These are phyloP conservation scores for Mortierella sp. DNA, from an alignment of 371 early-diverging fungal genomes.

Conservation along the genomic window DNA sequence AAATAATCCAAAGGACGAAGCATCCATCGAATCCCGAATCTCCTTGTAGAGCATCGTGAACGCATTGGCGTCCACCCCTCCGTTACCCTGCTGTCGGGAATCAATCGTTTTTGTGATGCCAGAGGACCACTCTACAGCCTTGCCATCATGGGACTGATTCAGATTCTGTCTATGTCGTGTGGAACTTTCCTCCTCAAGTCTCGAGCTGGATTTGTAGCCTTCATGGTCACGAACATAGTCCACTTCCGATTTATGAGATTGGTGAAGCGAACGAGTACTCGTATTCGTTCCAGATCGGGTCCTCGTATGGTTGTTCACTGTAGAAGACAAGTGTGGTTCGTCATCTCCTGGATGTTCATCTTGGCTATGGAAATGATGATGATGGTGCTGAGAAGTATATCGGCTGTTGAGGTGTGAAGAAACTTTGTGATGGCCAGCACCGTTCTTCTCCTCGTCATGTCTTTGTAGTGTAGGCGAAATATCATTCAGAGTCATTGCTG, in stretches of 20 bases:
- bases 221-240: slow-evolving; percentile 1
- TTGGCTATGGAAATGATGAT: too few species aligned
- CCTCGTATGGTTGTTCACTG: not conserved
- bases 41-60: slow-evolving; percentile 52
- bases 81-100: slow-evolving; percentile 8
- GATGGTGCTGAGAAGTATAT: too few species aligned
- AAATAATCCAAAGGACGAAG: slow-evolving; percentile 42
- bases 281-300: slow-evolving; percentile 5
- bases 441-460: slow-evolving; percentile 23
- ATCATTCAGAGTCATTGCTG: not conserved
- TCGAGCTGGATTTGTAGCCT: slow-evolving; percentile 22
- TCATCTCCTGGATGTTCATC: too few species aligned
- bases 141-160: slow-evolving; percentile 4
- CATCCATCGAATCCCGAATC: slow-evolving; percentile 54
- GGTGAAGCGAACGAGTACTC: slow-evolving; percentile 1
- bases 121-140: not conserved
- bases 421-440: not conserved
- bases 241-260: not conserved
- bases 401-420: too few species aligned
- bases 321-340: too few species aligned
- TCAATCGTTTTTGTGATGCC: not conserved
- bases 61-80: slow-evolving; percentile 45
- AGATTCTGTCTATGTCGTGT: slow-evolving; percentile 7
- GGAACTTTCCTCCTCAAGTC: not conserved
- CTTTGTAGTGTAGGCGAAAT: slow-evolving; percentile 39